phyloP scores from a whole-genome alignment of 2,329 filamentous ascomycete genomes.

The Colletotrichum trifolii region DNA sequence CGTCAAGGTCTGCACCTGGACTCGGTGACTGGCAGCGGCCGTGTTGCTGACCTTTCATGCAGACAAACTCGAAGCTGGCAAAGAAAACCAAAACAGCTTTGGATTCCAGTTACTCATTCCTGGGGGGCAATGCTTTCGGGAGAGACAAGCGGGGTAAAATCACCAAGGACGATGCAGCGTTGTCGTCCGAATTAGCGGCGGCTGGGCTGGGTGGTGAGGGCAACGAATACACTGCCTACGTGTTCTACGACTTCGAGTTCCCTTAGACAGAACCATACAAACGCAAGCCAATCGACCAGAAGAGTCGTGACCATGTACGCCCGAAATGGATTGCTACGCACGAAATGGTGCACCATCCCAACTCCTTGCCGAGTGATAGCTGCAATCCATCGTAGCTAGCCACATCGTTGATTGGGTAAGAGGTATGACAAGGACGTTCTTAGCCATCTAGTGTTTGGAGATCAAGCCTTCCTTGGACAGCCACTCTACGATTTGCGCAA shows the following conservation, averaged over 20 bases:
- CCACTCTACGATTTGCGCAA: slow-evolving; percentile 85
- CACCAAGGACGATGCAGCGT: slow-evolving; percentile 85
- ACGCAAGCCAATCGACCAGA: neutral
- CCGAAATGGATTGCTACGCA: too few relatives aligned
- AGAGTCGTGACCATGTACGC: too few relatives aligned
- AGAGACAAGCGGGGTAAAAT: slow-evolving; percentile 93
- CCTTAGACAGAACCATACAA: slow-evolving; percentile 45
- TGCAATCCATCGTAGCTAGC: too few relatives aligned
- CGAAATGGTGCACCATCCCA: too few relatives aligned
- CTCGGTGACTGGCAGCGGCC: neutral
- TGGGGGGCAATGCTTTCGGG: slow-evolving; percentile 93
- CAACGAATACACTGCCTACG: slow-evolving; percentile 92
- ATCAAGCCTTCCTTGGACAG: slow-evolving; percentile 76
- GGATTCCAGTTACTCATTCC: slow-evolving; percentile 87
- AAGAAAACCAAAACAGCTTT: slow-evolving; percentile 84
- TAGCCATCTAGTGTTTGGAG: slow-evolving; percentile 45
- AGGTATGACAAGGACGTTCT: slow-evolving; percentile 1
- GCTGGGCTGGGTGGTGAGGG: slow-evolving; percentile 76
- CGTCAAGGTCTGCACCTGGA: slow-evolving; percentile 74
- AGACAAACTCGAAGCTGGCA: slow-evolving; percentile 85
- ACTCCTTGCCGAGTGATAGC: too few relatives aligned
- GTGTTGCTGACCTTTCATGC: slow-evolving; percentile 23
- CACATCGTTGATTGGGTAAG: too few relatives aligned
- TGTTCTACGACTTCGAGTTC: slow-evolving; percentile 96
- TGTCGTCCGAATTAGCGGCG: slow-evolving; percentile 86